Evolutionary conservation across 2,329 filamentous ascomycete species (phyloP).

Genomic region (Zymoseptoria tritici): DNA sequence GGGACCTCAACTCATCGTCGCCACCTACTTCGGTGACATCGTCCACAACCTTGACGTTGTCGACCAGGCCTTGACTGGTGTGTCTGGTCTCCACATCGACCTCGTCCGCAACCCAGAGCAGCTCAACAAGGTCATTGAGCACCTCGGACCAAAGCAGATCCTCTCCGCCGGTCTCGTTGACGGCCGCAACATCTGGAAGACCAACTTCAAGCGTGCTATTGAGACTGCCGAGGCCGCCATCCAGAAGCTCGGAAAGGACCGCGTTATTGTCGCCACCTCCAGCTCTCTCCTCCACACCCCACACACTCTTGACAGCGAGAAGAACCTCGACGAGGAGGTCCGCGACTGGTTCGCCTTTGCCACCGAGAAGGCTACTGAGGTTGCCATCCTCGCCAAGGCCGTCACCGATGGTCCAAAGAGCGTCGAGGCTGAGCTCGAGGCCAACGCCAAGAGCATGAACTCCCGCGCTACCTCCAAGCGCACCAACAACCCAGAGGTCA

Average conservation of each 20-base stretch:
- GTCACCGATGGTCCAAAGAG: constrained; percentile 85
- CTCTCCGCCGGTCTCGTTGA: constrained; percentile 96
- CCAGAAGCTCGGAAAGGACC: constrained; percentile 94
- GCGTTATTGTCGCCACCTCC: constrained; percentile 93
- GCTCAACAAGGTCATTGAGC: constrained; percentile 73
- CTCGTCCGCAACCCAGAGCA: constrained; percentile 98
- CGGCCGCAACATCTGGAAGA: constrained; percentile 99
- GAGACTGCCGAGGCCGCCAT: constrained; percentile 82
- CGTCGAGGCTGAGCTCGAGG: constrained; percentile 83
- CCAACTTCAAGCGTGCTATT: constrained; percentile 93
- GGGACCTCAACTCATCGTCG: constrained; percentile 80
- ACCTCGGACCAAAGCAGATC: constrained; percentile 80
- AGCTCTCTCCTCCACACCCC: constrained; percentile 97
- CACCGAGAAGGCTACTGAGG: constrained; percentile 84
- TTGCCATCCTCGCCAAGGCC: constrained; percentile 91
- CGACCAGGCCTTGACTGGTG: constrained; percentile 56
- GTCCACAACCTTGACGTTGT: constrained; percentile 96
- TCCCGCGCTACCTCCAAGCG: constrained; percentile 84
- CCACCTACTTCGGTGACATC: constrained; percentile 99
- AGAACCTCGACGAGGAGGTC: constrained; percentile 91
- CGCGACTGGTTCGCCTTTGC: constrained; percentile 99
- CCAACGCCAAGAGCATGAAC: constrained; percentile 91
- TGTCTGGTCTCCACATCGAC: constrained; percentile 87
- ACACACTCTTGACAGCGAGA: constrained; percentile 96
- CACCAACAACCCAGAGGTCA: constrained; percentile 96